phyloP scores from a whole-genome alignment of 1,284 basidiomycete species.

The Termitomyces sp. region DNA sequence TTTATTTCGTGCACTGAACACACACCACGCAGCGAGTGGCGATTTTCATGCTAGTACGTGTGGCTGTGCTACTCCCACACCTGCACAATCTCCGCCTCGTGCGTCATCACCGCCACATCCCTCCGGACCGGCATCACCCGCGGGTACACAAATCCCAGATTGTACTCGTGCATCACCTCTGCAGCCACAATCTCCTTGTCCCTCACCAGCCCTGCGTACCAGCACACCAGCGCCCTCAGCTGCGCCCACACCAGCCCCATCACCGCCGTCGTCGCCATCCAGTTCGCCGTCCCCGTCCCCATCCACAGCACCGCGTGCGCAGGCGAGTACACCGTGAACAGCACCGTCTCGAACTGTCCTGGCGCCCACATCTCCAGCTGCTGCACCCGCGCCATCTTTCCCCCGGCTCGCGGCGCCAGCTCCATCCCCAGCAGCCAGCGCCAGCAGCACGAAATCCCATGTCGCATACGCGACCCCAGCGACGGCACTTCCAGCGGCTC shows the following conservation, averaged over 20 bases:
- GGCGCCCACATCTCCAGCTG: slow-evolving; percentile 77
- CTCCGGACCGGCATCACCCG: slow-evolving; percentile 68
- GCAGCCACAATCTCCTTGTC: slow-evolving; percentile 73
- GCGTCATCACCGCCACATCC: slow-evolving; percentile 81
- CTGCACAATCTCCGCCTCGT: slow-evolving; percentile 72
- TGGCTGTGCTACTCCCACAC: slow-evolving; percentile 37
- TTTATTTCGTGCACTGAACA: background rate
- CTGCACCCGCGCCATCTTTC: slow-evolving; percentile 50
- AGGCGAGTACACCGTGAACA: slow-evolving; percentile 76
- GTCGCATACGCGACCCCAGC: slow-evolving; percentile 38
- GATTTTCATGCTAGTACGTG: slow-evolving; percentile 1
- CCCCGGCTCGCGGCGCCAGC: slow-evolving; percentile 39
- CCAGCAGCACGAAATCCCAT: slow-evolving; percentile 46
- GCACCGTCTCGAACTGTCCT: slow-evolving; percentile 59
- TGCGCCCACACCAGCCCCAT: slow-evolving; percentile 63
- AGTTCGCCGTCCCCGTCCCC: slow-evolving; percentile 63
- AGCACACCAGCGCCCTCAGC: slow-evolving; percentile 46
- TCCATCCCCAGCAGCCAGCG: slow-evolving; percentile 65
- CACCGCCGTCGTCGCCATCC: slow-evolving; percentile 61
- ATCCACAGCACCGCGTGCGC: slow-evolving; percentile 70
- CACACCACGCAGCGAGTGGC: slow-evolving; percentile 13
- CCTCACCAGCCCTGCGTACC: slow-evolving; percentile 62
- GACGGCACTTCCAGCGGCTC: slow-evolving; percentile 37
- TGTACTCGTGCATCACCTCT: slow-evolving; percentile 86
- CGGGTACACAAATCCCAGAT: slow-evolving; percentile 82